phyloP scores from a whole-genome alignment of 345 rosid genomes.

The Linum usitatissimum region DNA sequence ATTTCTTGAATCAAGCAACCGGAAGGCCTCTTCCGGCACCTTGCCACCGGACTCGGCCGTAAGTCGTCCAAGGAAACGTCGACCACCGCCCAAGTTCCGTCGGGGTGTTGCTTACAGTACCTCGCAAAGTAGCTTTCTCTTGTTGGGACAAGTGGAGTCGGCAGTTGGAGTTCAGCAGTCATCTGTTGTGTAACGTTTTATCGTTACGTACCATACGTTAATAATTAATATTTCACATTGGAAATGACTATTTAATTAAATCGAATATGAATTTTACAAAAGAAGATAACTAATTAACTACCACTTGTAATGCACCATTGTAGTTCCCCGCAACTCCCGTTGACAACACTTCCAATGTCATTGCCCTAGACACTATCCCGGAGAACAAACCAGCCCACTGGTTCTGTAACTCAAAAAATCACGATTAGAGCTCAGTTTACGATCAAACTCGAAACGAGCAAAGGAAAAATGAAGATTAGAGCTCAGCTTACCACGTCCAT shows the following conservation, averaged over 20 bases:
- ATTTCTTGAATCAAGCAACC: constrained; percentile 80
- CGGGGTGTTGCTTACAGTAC: constrained; percentile 64
- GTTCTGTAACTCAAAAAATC: constrained; percentile 30
- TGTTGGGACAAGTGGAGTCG: constrained; percentile 70
- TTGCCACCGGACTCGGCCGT: constrained; percentile 33
- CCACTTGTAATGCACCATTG: constrained; percentile 77
- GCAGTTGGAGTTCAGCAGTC: constrained; percentile 73
- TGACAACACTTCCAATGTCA: constrained; percentile 49
- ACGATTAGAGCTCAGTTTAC: too few species aligned
- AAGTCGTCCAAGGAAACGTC: constrained; percentile 79
- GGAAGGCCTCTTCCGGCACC: constrained; percentile 74
- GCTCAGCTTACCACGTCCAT: constrained; percentile 63
- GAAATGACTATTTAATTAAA: not conserved
- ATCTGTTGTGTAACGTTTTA: constrained; percentile 28
- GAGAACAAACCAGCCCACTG: constrained; percentile 70
- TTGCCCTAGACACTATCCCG: constrained; percentile 59
- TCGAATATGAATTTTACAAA: not conserved
- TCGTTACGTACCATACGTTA: not conserved
- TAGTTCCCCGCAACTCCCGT: constrained; percentile 59
- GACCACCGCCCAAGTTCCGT: constrained; percentile 84
- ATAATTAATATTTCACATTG: not conserved
- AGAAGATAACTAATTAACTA: constrained; percentile 15
- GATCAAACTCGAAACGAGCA: not conserved
- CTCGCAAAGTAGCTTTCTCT: constrained; percentile 64
- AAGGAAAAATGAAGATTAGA: not conserved